Base-by-base conservation (phyloP, 371 early-diverging fungal species). In the Nematocida displodere region DNA sequence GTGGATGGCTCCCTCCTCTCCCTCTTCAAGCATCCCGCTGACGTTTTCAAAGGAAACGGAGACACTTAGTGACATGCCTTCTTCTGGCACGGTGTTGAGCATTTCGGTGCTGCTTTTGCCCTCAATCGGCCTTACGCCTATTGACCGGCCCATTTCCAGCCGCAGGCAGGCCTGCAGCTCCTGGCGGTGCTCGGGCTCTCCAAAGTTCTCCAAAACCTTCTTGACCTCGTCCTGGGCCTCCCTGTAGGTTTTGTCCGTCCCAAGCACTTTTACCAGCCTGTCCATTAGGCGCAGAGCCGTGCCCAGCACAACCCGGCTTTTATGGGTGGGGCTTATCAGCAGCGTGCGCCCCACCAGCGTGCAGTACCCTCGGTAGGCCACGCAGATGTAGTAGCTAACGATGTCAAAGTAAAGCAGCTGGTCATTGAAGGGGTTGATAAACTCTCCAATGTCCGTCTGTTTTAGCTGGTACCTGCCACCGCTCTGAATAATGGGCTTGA, bases 401-500 rank as follows among this genome's bases (percentile, higher is more conserved):
- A 61, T 53, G 28, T 71, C 75, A 49, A 59, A 71, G 42, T 61
- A 71, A 24, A 71, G 63, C 2, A 71, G 53, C 48, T 71, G 75
- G 11, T 71, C 75, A 1, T 71, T 42, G 54, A 59, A 71, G 15
- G 62, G 49, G 50, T 71, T 71, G 15, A 50, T 36, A 47, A 46
- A 71, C 48, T 71, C 75, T 33, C 75, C 75, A 20, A 22, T 37
- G 39, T 1, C 53, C 3, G 62, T 47, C 56, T 46, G 39, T 31
- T 87, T 86, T 64, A 94, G 83, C 78, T 92, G 89, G 77, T 91
- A 97, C 44, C 86, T 84, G 40, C 94, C 94, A 58, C 95, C 95
- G 84, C 91, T 91, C 83, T 95, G 95, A 59, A 97, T 88, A 75
- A 94, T 90, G 13, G 97, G 95, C 3, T 88, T 85, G 66, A 93